phyloP scores from a whole-genome alignment of 2,329 filamentous ascomycete species.

The Aureobasidium leucospermi region DNA sequence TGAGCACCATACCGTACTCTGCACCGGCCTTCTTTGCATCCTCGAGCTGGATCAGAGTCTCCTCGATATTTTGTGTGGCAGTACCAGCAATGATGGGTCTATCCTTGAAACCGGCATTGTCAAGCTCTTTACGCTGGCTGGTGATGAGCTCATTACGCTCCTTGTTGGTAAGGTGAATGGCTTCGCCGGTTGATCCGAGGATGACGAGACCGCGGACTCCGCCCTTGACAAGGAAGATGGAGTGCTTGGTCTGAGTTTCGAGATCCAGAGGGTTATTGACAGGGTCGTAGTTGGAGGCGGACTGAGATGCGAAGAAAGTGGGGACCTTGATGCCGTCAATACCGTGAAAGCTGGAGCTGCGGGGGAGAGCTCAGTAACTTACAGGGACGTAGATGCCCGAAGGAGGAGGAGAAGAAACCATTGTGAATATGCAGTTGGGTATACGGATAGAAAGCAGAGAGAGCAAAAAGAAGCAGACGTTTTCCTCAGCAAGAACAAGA shows the following conservation, averaged over 20 bases:
- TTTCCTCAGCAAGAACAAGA: not conserved
- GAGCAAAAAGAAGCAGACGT: not conserved
- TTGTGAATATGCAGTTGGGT: not conserved
- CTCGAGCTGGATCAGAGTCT: constrained; percentile 51
- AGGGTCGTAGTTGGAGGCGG: constrained; percentile 35
- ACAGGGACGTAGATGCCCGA: constrained; percentile 49
- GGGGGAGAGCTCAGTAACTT: not conserved
- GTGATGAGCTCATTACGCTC: constrained; percentile 50
- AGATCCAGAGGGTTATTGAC: constrained; percentile 49
- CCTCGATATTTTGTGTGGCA: constrained; percentile 54
- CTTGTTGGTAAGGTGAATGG: constrained; percentile 52
- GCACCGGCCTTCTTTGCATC: constrained; percentile 52
- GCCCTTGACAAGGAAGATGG: constrained; percentile 51
- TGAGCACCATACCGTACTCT: constrained; percentile 56
- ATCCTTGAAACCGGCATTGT: constrained; percentile 48
- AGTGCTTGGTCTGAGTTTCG: constrained; percentile 51
- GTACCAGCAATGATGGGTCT: constrained; percentile 58
- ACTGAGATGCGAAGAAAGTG: constrained; percentile 54
- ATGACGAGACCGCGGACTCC: constrained; percentile 56
- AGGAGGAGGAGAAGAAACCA: constrained; percentile 36
- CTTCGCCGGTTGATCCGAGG: constrained; percentile 58
- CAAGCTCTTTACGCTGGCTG: constrained; percentile 49
- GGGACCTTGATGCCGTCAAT: constrained; percentile 36
- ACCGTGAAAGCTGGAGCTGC: not conserved
- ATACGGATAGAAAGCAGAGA: not conserved